phyloP scores from a whole-genome alignment of 495 filamentous ascomycete species.

The Cryomyces minteri region DNA sequence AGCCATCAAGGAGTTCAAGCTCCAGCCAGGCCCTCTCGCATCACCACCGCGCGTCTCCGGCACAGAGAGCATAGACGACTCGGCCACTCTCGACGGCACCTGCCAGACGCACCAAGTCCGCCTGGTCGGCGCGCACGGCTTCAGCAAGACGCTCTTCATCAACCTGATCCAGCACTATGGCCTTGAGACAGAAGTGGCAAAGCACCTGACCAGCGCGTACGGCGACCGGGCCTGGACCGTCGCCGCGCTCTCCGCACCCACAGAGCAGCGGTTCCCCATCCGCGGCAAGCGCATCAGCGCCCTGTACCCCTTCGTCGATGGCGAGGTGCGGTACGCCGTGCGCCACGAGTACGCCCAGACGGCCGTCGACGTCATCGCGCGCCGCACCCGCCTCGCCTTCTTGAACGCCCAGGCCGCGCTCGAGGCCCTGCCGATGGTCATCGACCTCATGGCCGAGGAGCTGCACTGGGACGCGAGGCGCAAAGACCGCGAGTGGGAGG shows the following conservation, averaged over 20 bases:
- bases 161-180: conserved; percentile 96
- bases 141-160: conserved; percentile 91
- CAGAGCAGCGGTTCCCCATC: conserved; percentile 70
- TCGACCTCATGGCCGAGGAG: conserved; percentile 88
- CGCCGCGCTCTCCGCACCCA: conserved; percentile 64
- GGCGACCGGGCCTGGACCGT: conserved; percentile 95
- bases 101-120: conserved; percentile 89
- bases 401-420: conserved; percentile 89
- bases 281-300: conserved; percentile 64
- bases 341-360: conserved; percentile 90
- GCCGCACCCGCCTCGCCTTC: conserved; percentile 78
- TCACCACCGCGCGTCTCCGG: conserved; percentile 60
- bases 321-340: conserved; percentile 81
- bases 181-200: conserved; percentile 84
- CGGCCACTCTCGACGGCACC: conserved; percentile 56
- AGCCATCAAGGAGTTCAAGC: conserved; percentile 57
- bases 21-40: conserved; percentile 38
- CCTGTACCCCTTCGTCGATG: conserved; percentile 92
- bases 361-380: conserved; percentile 75
- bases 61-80: conserved; percentile 55
- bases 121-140: conserved; percentile 86
- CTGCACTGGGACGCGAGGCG: conserved; percentile 60
- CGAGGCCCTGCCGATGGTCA: conserved; percentile 71
- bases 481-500: conserved; percentile 72
- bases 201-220: conserved; percentile 77